Base-by-base conservation (phyloP, 345 rosid genomes). In the Lumnitzera racemosa region DNA sequence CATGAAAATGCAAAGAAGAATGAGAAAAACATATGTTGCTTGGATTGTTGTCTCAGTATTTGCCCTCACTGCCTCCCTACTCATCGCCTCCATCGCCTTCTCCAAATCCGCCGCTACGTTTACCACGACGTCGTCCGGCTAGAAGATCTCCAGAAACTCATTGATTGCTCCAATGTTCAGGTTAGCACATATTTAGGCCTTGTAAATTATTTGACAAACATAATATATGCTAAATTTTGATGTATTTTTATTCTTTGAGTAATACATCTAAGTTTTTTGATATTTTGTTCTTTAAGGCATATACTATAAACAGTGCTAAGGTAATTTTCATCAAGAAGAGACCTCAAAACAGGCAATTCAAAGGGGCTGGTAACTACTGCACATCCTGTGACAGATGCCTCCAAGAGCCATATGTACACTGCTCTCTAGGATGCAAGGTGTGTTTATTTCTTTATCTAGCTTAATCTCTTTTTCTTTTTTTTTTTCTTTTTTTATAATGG, bases 341-440 rank as follows among this genome's bases (percentile, higher is more conserved):
- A 74, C 89, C 92, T 69, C 97, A 95, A 51, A 90, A 85, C 50
- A 78, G 97, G 74, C 96, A 90, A 78, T 88, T 88, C 85, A 90
- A 85, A 66, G 89, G 97, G 41, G 82, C 97, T 13, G 97, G 85
- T 31, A 94, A 86, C 70, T 90, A 79, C 49, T 94, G 97, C 70
- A 83, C 96, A 62, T 86, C 97, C 43, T 94, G 99, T 65, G 97
- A 94, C 48, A 78, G 97, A 76, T 84, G 92, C 76, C 99, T 94
- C 59, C 97, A 90, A 59, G 95, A 88, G 56, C 97, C 99, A 16
- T 94, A 69, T 58, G 78, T 83, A 43, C 95, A 90, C 62, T 94
- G 99, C 85, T 94, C 99, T 51, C 79, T 94, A 4, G 90, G 85
- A 14, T 94, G 99, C 83, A 94, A 90, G 97, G 99, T 92, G 61